phyloP scores from a whole-genome alignment of 371 early-diverging fungal genomes.

The Mortierella sp. region DNA sequence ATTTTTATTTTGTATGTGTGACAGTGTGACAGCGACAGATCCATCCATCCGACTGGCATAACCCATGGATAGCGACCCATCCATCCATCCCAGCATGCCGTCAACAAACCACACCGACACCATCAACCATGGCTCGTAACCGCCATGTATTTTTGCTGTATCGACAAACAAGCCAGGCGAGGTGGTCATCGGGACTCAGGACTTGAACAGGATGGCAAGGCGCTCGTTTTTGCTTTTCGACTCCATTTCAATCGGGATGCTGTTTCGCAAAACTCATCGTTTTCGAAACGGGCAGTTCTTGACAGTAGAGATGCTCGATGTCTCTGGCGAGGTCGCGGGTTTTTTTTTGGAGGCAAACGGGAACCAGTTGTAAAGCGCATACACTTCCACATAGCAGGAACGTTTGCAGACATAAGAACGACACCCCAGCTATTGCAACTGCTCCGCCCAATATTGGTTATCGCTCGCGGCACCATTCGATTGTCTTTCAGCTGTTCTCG shows the following conservation, averaged over 20 bases:
- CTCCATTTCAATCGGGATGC: background rate
- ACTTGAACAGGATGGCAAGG: background rate
- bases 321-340: background rate
- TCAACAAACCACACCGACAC: background rate
- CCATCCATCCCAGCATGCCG: background rate
- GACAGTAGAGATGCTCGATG: background rate
- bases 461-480: background rate
- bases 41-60: background rate
- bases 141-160: background rate
- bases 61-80: background rate
- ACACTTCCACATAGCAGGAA: background rate
- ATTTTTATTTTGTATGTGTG: conserved; percentile 1
- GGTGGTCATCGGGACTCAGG: background rate
- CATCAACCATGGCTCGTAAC: background rate
- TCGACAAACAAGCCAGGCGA: background rate
- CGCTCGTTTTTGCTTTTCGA: background rate
- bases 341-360: background rate
- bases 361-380: background rate
- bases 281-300: background rate
- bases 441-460: background rate
- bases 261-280: background rate
- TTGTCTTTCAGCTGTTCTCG: background rate
- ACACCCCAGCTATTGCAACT: background rate
- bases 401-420: background rate
- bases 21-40: background rate